Base-by-base conservation (phyloP, 768 basidiomycete genomes). In the Rhodotorula sphaerocarpa region DNA sequence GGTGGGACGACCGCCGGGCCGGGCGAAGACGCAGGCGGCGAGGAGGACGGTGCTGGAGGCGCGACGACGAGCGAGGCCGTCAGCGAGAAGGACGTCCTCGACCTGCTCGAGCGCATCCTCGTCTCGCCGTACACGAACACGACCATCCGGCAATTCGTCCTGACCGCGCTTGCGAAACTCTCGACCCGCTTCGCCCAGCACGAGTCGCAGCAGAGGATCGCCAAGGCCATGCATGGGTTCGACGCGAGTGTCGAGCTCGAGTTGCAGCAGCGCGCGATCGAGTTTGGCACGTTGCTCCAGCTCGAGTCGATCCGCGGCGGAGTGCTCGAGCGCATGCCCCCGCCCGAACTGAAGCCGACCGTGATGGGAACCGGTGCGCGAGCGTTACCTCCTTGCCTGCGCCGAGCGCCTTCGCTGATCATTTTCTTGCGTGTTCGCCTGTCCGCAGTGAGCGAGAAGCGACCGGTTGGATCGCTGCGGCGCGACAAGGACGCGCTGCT, bases 291-390 rank as follows among this genome's bases (percentile, higher is more conserved):
- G 70, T 74, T 99, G 69, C 90, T 89, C 73, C 57, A 65, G 50
- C 53, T 71, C n/a, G 76, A 89, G 12, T 84, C 87, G n/a, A 77
- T 87, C 27, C 80, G 82, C 62, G 79, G 81, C 12, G 95, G 93
- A 42, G 90, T 99, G 2, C 75, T 97, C 63, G 95, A 99, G 78
- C 82, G 90, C 58, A 99, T 99, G 95, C 95, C 95, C n/a, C 87
- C 90, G 9, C 95, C 95, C 3, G 95, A 99, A 75, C 77, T 97
- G 67, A 95, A 92, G 77, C 86, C 87, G n/a, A 96, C 93, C 4
- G 88, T 97, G 3, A 87, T 93, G 81, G 95, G 90, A 50, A 81
- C 86, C 63, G 50, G 30, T 18, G 88, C 90, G 92, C 16, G 36
- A n/a, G n/a, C n/a, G 36, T 16, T 39, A 69, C 67, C 75, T 69